phyloP scores from a whole-genome alignment of 495 filamentous ascomycete species.

The Astrothelium macrocarpum region DNA sequence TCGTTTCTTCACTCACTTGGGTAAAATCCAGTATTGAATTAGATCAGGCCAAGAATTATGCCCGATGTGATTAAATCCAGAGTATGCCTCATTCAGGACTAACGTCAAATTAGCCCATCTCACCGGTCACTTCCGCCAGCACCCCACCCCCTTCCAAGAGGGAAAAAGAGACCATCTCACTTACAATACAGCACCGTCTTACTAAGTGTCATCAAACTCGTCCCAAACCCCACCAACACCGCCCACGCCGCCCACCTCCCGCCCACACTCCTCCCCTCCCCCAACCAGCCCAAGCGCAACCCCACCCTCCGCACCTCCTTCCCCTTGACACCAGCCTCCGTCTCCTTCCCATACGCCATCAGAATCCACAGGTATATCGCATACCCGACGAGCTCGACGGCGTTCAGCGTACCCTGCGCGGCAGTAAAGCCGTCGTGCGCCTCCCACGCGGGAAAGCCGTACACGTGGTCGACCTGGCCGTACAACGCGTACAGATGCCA shows the following conservation, averaged over 20 bases:
- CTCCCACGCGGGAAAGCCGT: conserved; percentile 70
- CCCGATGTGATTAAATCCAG: conserved; percentile 67
- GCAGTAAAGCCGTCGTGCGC: conserved; percentile 66
- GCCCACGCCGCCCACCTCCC: conserved; percentile 54
- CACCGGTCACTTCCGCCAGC: not conserved
- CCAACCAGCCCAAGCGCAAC: conserved; percentile 37
- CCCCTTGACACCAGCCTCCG: conserved; percentile 24
- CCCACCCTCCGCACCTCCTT: conserved; percentile 30
- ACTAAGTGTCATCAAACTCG: conserved; percentile 70
- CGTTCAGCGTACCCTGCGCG: conserved; percentile 66
- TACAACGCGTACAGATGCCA: conserved; percentile 79
- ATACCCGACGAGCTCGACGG: conserved; percentile 64
- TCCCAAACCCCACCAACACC: conserved; percentile 56
- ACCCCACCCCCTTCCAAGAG: not conserved
- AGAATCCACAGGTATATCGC: conserved; percentile 57
- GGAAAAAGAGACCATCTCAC: conserved; percentile 22
- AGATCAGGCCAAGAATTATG: conserved; percentile 55
- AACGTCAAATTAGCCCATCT: too few relatives aligned
- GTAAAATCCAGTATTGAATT: conserved; percentile 63
- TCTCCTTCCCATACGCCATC: conserved; percentile 37
- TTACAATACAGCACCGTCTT: conserved; percentile 85
- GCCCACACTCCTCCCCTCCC: conserved; percentile 42
- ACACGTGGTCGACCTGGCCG: conserved; percentile 69
- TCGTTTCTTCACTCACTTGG: conserved; percentile 58
- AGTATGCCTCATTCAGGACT: conserved; percentile 64